Evolutionary conservation across 805 yeast species (phyloP), one percentile per base, ranked within the genome.

Genomic region (Isabelozyma pseudorhagii): DNA sequence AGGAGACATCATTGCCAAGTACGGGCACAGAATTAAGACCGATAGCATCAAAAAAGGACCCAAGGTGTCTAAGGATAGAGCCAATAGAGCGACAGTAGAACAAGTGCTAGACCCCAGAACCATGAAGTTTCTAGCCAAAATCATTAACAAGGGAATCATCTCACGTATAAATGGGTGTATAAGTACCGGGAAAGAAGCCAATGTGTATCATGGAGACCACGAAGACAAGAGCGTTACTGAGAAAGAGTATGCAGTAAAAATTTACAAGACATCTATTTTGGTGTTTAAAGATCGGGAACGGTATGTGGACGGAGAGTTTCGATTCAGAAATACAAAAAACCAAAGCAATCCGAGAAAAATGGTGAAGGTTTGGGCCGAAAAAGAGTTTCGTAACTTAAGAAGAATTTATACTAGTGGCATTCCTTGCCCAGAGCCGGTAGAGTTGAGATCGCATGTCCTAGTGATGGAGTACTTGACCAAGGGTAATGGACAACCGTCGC

Each of bases 351-450:
- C 98, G 8, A 79, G 99, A 62, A 93, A 93, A 63, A 93, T 94
- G 97, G 97, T 94, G 54, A 90, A 89, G 66, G 80, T 92, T 21
- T 94, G 99, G 99, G 98, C 99, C 0, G 99, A 94, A 66, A 94
- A 94, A 63, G 99, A 94, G 70, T 93, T 92, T 57, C 73, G 99
- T 49, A 94, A 94, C 64, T 76, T 94, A 67, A 93, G 89, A 66
- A 79, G 99, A 62, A 75, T 94, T 17, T 73, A 87, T 64, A 64
- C 78, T 43, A 79, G 84, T 49, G 96, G 96, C 0, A 87, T 94
- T 36, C 94, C 96, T n/a, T 86, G 90, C 39, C 99, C 99, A 0
- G 87, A 89, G 63, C 99, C 99, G 0, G 68, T 90, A 11, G 96
- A 89, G 56, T 77, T 94, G 49, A 85, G 89, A 59, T 82, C 91